Conservation (phyloP, 1,284 basidiomycete species). For the Vanrija sp. region DNA sequence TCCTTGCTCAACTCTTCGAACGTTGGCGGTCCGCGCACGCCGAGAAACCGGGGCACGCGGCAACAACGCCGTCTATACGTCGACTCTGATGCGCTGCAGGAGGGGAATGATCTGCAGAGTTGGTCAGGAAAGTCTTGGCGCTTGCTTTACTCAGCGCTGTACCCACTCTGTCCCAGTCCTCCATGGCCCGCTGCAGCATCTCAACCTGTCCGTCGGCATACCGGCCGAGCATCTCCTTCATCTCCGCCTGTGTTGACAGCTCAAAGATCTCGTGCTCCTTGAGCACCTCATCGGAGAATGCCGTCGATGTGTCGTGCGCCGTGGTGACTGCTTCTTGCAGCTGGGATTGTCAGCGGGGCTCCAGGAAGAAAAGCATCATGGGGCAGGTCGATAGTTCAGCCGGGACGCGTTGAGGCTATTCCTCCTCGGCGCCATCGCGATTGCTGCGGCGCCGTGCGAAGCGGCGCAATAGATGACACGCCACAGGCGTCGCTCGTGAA, state of each 20-base stretch:
- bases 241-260: slow-evolving; percentile 82
- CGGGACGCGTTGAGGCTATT: background rate
- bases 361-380: background rate
- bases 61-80: slow-evolving; percentile 54
- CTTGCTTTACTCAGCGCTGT: background rate
- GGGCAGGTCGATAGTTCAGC: background rate
- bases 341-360: slow-evolving; percentile 49
- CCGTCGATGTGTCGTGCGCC: slow-evolving; percentile 90
- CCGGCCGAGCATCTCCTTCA: slow-evolving; percentile 87
- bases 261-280: slow-evolving; percentile 88
- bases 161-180: slow-evolving; percentile 73
- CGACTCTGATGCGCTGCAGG: slow-evolving; percentile 80
- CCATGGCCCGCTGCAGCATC: slow-evolving; percentile 83
- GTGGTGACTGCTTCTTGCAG: slow-evolving; percentile 92
- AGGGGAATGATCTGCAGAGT: slow-evolving; percentile 65
- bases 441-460: too few relatives aligned
- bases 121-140: slow-evolving; percentile 1
- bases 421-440: too few relatives aligned
- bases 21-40: too few relatives aligned
- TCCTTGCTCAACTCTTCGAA: background rate
- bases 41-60: too few relatives aligned
- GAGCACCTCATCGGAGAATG: slow-evolving; percentile 90
- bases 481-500: too few relatives aligned
- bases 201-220: slow-evolving; percentile 93
- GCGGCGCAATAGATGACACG: too few relatives aligned